Base-by-base conservation (phyloP, 2,329 filamentous ascomycete species). In the Alternaria tenuissima region DNA sequence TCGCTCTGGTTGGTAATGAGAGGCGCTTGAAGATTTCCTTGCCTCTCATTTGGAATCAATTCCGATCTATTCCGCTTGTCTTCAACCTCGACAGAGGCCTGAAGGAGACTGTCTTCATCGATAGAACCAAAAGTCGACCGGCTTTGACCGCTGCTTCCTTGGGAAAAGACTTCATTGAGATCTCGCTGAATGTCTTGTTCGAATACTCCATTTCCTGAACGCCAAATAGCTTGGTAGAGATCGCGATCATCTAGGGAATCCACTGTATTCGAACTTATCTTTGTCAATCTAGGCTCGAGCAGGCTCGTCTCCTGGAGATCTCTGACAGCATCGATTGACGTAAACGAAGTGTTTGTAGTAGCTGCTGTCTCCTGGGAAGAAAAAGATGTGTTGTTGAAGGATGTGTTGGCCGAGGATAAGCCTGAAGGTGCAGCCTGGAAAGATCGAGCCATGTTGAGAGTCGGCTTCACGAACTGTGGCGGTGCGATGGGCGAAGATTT, bases 51-150 rank as follows among this genome's bases (percentile, higher is more conserved):
- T 38, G 47, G 30, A 7, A 7, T 28, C 32, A 34, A 26, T 34
- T 26, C 47, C 20, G 28, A n/a, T 28, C 14, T 18, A 30, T 14
- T 34, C 44, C 56, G 34, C 9, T 34, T 44, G 22, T 51, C 42
- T 38, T 74, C 70, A 4, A 66, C 58, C 44, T 54, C 58, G 18
- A 51, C 60, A 2, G 64, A 69, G 26, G 49, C 61, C 24, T 68
- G 52, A 2, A 60, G 24, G 24, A 73, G 51, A 5, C 39, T 64
- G 6, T 68, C 69, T 22, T 73, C 71, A 39, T 74, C 65, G 1
- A 75, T 47, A 6, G 70, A 71, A 2, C 74, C 74, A 61, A 65
- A 76, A 4, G 66, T 72, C 3, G 72, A 71, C 3, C 64, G 67
- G 38, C 62, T 73, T 24, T 65, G 62, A 7, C 59, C 57, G 14